phyloP scores from a whole-genome alignment of 177 flowering plant species.

The Telopea speciosissima region DNA sequence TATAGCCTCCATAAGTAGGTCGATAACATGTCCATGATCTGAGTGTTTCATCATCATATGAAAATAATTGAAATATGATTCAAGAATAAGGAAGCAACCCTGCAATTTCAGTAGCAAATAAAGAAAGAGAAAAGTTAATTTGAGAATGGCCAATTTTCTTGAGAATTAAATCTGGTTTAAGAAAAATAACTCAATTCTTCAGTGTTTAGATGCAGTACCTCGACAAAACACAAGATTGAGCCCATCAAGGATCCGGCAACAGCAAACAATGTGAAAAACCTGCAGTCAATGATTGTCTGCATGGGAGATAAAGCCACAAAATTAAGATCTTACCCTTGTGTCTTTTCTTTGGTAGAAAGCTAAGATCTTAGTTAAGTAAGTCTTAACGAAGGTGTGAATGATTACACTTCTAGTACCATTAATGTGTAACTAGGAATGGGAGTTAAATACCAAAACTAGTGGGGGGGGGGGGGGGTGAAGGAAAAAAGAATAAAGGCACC shows the following conservation, averaged over 20 bases:
- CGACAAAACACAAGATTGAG: constrained; percentile 67
- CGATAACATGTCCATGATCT: constrained; percentile 39
- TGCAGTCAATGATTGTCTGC: constrained; percentile 68
- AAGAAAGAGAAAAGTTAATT: too few relatives aligned
- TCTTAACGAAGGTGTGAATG: background rate
- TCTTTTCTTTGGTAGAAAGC: too few relatives aligned
- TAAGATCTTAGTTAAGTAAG: background rate
- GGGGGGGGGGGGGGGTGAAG: too few relatives aligned
- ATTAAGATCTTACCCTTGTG: too few relatives aligned
- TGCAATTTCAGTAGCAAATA: constrained; percentile 23
- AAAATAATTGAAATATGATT: constrained; percentile 59
- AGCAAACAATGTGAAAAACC: constrained; percentile 70
- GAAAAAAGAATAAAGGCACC: constrained; percentile 23
- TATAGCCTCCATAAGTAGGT: constrained; percentile 63
- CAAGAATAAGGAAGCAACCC: constrained; percentile 51
- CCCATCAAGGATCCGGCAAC: constrained; percentile 75
- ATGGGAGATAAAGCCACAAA: constrained; percentile 1
- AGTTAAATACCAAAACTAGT: too few relatives aligned
- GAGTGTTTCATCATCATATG: constrained; percentile 10
- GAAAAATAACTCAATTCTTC: background rate
- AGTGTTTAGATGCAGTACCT: constrained; percentile 36
- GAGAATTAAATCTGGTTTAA: background rate
- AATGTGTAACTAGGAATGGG: too few relatives aligned
- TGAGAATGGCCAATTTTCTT: background rate
- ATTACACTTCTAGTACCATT: too few relatives aligned